Evolutionary conservation across 257 asterid genomes (phyloP).

Genomic region (Solanum etuberosum): DNA sequence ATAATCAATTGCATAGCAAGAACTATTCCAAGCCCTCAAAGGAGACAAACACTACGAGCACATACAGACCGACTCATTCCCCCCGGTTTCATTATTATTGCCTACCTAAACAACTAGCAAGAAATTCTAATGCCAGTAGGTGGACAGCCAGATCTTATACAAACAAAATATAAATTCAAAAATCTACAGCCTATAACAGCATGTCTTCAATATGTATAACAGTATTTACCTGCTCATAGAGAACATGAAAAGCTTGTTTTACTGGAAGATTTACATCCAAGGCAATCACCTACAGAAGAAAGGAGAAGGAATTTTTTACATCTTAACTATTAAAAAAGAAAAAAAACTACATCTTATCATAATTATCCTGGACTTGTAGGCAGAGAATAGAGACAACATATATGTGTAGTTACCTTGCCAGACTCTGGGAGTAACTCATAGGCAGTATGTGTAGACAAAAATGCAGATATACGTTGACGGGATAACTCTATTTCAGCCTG

Average conservation of each 20-base stretch:
- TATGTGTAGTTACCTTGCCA: conserved; percentile 47
- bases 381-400: not conserved
- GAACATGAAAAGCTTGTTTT: conserved; percentile 74
- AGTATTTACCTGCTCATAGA: conserved; percentile 58
- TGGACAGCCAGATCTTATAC: not conserved
- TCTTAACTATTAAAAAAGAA: not conserved
- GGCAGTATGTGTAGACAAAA: conserved; percentile 58
- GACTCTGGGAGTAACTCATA: conserved; percentile 81
- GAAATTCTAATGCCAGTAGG: not conserved
- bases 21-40: not conserved
- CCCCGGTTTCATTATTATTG: not conserved
- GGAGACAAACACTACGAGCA: not conserved
- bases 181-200: not conserved
- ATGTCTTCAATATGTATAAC: not conserved
- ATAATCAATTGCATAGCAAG: not conserved
- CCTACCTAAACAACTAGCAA: not conserved
- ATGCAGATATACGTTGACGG: conserved; percentile 45
- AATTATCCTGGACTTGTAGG: not conserved
- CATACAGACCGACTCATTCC: not conserved
- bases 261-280: conserved; percentile 66
- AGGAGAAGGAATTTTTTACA: not conserved
- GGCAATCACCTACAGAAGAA: conserved; percentile 43
- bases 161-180: not conserved
- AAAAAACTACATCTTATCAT: not conserved
- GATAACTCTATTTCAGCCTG: conserved; percentile 50